Base-by-base conservation (phyloP, 2,329 filamentous ascomycete genomes). In the Bipolaris gigantea region DNA sequence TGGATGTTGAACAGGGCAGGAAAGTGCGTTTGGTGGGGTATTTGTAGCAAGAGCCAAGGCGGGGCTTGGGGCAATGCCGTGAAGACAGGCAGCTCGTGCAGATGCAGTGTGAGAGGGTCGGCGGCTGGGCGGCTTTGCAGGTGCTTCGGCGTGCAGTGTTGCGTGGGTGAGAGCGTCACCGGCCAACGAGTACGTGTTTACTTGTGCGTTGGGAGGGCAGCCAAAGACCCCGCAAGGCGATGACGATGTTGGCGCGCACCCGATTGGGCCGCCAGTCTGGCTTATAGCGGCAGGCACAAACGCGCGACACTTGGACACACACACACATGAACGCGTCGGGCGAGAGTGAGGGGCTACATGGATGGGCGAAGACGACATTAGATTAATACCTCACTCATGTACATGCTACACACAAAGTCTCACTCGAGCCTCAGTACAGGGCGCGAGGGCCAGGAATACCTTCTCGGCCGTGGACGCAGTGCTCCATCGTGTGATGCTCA, bases 401-500 rank as follows among this genome's bases (percentile, higher is more conserved):
- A 41, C 27, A 41, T 5, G 16, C 27, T 34, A 41, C 27, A 41
- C 5, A 23, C 13, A 35, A 35, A 4, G 19, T 15, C 15, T 15
- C 19, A 15, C 13, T 23, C 32, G 16, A 32, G 27, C n/a, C 30
- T 42, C 30, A 15, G 8, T 13, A 33, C 11, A 8, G 9, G 19
- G 18, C 18, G 5, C 16, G 6, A 19, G 15, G 36, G 41, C 6
- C 15, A 25, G 27, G 10, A 30, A 30, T 25, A 7, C n/a, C 36
- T 51, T 68, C 59, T 55, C 67, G 69, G 67, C 67, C 67, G 67
- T 70, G 64, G 61, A 69, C 23, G 58, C 52, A 21, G 46, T 41
- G 34, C 46, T 5, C 40, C 8, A 42, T 53, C 21, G 19, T 51
- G 38, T 41, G 44, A 30, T 43, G 21, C 55, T 38, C 51, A 59